These are phyloP conservation scores for Euphorbia lathyris DNA, from an alignment of 345 rosid genomes.

Conservation along the genomic window DNA sequence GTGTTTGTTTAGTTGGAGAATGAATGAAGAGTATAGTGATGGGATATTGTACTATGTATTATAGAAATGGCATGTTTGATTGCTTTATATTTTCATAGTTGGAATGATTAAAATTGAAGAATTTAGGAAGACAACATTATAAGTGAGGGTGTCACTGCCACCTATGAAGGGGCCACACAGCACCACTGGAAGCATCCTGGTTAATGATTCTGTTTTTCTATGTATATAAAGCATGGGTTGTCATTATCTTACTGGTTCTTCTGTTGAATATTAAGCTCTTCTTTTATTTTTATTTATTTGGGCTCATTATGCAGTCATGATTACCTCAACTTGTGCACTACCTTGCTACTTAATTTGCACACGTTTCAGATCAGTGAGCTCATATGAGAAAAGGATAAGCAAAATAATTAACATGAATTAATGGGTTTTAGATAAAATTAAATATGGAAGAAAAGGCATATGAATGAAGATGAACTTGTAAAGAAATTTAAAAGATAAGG, in stretches of 20 bases:
- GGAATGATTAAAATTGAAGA: neutral
- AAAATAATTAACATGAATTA: no score
- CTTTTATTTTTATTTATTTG: no score
- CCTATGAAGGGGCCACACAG: neutral
- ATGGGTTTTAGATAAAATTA: neutral
- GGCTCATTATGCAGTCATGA: neutral
- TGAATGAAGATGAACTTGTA: no score
- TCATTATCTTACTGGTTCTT: neutral
- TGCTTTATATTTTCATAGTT: neutral
- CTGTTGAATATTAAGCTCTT: neutral
- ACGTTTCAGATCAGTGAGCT: no score
- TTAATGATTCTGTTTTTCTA: neutral
- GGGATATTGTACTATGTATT: slow-evolving; percentile 8
- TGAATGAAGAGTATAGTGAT: slow-evolving; percentile 9
- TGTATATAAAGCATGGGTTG: neutral
- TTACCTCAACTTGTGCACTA: neutral
- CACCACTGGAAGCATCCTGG: neutral
- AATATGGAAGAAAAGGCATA: neutral
- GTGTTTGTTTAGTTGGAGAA: neutral
- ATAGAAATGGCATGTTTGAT: slow-evolving; percentile 5
- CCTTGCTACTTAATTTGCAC: no score
- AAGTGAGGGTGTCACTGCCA: neutral
- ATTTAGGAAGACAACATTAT: slow-evolving; percentile 5
- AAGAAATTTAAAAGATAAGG: neutral
- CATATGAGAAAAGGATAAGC: no score